Base-by-base conservation (phyloP, 768 basidiomycete species). In the Auriscalpium microsporum region DNA sequence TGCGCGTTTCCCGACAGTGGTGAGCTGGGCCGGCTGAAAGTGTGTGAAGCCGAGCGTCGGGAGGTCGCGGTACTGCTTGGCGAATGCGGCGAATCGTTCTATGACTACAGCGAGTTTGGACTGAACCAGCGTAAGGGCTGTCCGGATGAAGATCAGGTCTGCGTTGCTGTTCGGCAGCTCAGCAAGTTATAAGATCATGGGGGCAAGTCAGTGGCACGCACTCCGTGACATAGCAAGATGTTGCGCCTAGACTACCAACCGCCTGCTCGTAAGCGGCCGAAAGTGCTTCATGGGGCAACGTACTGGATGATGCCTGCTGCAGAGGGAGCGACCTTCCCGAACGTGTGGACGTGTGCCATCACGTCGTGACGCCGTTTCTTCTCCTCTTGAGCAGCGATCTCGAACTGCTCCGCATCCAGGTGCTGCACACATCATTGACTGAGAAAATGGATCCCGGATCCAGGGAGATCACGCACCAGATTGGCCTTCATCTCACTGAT, bases 211-310 rank as follows among this genome's bases (percentile, higher is more conserved):
- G 35, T 8, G 8, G 4, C 51, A 76, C 84, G 62, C 59, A 95
- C 94, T 99, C 96, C 33, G 96, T 98, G 53, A 98, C 96, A 73
- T 94, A 99, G 73, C 96, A 99, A 2, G 95, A 98, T 9, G 96
- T 99, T 33, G 95, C 95, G 45, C 95, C 95, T 45, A 98, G 73
- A 68, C 92, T 91, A 55, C 17, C 35, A 10, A 38, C 44, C 42
- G 16, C 17, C 47, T 16, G 5, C 17, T 16, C 16, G 28, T 19
- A 34, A 45, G 23, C 42, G 34, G 19, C 19, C 13, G 9, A 19
- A n/a, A 16, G 19, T 13, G 16, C 19, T 6, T 38, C 14, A 13
- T 50, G 42, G 53, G 50, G 33, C 52, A 35, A 74, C 81, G 57
- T 62, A 90, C 90, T 97, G 94, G 62, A 97, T 96, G 65, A 97